A percentile compares a stretch with the other conserved stretches of the same genome.
phyloP scores from a whole-genome alignment of 352 stramenopile genomes.

The Pythium insidiosum region DNA sequence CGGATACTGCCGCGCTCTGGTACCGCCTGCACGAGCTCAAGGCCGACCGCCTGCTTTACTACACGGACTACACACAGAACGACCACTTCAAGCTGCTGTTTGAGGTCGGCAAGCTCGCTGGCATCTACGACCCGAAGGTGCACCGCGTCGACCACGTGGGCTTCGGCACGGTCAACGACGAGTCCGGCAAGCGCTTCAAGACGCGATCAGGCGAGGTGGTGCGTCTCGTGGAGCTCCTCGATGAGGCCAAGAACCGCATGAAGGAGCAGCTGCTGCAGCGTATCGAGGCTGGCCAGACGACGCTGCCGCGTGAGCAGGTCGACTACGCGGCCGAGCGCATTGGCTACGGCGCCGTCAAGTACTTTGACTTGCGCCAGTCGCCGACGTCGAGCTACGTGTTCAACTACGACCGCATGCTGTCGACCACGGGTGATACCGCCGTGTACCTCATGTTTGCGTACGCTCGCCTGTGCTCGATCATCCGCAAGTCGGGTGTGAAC shows the following conservation, averaged over 20 bases:
- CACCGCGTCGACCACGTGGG: slow-evolving; percentile 78
- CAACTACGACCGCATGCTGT: slow-evolving; percentile 99
- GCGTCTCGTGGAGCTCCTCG: slow-evolving; percentile 97
- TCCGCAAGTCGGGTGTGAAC: slow-evolving; percentile 90
- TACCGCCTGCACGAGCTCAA: slow-evolving; percentile 82
- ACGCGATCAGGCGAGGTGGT: slow-evolving; percentile 98
- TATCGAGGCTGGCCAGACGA: slow-evolving; percentile 88
- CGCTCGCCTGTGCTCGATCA: slow-evolving; percentile 96
- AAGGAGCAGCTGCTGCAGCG: slow-evolving; percentile 89
- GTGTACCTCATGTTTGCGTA: slow-evolving; percentile 99
- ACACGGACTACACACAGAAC: slow-evolving; percentile 86
- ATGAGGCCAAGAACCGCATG: slow-evolving; percentile 96
- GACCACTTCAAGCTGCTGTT: slow-evolving; percentile 84
- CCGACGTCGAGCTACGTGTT: slow-evolving; percentile 99
- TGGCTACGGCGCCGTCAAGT: slow-evolving; percentile 99
- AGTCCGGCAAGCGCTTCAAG: slow-evolving; percentile 94
- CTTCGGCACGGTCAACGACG: slow-evolving; percentile 84
- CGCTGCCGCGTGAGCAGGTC: slow-evolving; percentile 86
- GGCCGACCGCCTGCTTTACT: slow-evolving; percentile 75
- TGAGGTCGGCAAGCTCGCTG: slow-evolving; percentile 68
- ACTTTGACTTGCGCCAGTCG: slow-evolving; percentile 98
- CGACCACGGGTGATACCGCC: slow-evolving; percentile 98
- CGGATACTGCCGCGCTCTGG: slow-evolving; percentile 81
- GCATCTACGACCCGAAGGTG: slow-evolving; percentile 76
- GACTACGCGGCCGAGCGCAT: slow-evolving; percentile 92